Evolutionary conservation across 345 rosid genomes (phyloP).

Genomic region (Syzygium aromaticum): DNA sequence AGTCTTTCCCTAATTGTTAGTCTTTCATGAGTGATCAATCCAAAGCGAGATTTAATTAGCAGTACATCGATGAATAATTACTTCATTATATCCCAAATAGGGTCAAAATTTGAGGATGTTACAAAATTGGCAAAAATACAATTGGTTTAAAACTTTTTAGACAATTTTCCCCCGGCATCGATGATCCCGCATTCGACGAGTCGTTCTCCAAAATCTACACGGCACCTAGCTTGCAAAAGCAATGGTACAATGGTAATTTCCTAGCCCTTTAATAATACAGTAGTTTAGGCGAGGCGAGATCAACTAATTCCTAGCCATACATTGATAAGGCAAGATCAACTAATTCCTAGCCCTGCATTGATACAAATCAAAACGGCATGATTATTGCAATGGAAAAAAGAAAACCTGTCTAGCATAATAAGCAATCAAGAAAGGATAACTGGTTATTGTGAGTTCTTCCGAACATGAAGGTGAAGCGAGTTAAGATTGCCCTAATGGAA

Average conservation of each 20-base stretch:
- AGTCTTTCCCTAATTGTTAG: too few species aligned
- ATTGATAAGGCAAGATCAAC: not conserved
- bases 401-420: not conserved
- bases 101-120: too few species aligned
- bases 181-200: slow-evolving; percentile 30
- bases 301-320: not conserved
- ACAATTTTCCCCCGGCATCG: not conserved
- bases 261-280: not conserved
- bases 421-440: not conserved
- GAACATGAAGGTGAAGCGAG: not conserved
- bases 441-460: not conserved
- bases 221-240: slow-evolving; percentile 34
- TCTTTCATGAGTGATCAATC: too few species aligned
- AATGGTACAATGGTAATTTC: slow-evolving; percentile 34
- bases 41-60: too few species aligned
- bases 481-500: not conserved
- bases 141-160: too few species aligned
- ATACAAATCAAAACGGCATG: not conserved
- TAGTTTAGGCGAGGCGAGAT: not conserved
- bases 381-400: not conserved
- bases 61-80: too few species aligned
- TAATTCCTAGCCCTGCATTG: not conserved
- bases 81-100: too few species aligned
- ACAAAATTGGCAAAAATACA: too few species aligned
- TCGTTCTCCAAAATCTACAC: slow-evolving; percentile 34